Base-by-base conservation (phyloP, 805 yeast genomes). In the Metschnikowia continentalis region DNA sequence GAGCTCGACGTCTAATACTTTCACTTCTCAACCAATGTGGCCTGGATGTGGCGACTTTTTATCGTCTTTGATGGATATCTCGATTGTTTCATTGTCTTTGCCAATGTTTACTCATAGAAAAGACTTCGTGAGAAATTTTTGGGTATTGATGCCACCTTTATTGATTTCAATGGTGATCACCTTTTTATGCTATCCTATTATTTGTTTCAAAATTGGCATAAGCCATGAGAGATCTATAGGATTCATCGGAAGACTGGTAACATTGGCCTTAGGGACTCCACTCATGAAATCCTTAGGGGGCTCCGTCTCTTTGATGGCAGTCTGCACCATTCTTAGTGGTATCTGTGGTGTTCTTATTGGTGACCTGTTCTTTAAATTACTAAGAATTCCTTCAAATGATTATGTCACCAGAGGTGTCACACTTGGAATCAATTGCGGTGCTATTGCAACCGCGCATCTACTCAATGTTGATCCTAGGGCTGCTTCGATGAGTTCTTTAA, bases 1-100 rank as follows among this genome's bases (percentile, higher is more conserved):
- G 3, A 40, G 32, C 3, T 22, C 32, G 17, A 32, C 36, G 3
- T 36, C 49, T 14, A 36, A 32, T 2, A 23, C 17, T 10, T 61
- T 51, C 37, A 70, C 77, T 0, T 60, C 66, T 3, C 65, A 70
- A 2, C 74, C 76, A 1, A 62, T 66, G 19, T 77, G 81, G 78
- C 94, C 95, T 0, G 96, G 96, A 0, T 88, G 91, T 13, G 96
- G 96, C 2, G 95, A 88, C 61, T 72, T 88, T 15, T 73, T 88
- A 37, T 64, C 83, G 5, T 78, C 90, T 0, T 65, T 87, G 56
- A 83, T 88, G 86, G 94, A 87, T 60, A 77, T 86, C 7, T 80
- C 90, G 1, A 88, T 88, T 65, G 90, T 86, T 0, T 80, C 92
- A 1, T 71, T 88, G 40, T 79, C 91, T 20, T 68, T 88, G 46